These are phyloP conservation scores for Trypanosoma brucei DNA, from an alignment of 208 protist species.

Conservation along the genomic window DNA sequence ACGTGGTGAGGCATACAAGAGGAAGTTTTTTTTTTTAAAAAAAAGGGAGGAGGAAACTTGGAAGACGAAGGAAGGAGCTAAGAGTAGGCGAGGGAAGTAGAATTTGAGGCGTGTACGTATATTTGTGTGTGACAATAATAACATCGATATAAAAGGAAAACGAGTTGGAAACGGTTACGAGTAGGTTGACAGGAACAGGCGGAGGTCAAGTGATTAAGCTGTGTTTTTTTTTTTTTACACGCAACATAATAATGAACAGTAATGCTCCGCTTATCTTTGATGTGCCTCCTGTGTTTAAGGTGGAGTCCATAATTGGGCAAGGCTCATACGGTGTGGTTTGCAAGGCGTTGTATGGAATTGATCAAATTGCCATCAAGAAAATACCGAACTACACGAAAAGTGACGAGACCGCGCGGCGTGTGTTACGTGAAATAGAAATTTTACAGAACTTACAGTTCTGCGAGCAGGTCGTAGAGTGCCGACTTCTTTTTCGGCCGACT, in stretches of 20 bases:
- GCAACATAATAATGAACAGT: slow-evolving; percentile 12
- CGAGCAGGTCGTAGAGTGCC: slow-evolving; percentile 83
- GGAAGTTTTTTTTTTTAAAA: background rate
- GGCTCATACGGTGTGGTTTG: slow-evolving; percentile 92
- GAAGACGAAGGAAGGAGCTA: too few species aligned
- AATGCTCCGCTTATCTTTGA: slow-evolving; percentile 77
- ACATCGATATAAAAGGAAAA: too few species aligned
- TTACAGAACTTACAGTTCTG: slow-evolving; percentile 85
- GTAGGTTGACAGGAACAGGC: too few species aligned
- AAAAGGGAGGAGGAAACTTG: too few species aligned
- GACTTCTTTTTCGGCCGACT: slow-evolving; percentile 81
- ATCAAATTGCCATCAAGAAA: slow-evolving; percentile 87
- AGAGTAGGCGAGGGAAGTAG: too few species aligned
- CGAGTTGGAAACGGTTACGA: too few species aligned
- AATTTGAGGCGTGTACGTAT: too few species aligned
- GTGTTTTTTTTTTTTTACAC: slow-evolving; percentile 6
- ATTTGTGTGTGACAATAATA: too few species aligned
- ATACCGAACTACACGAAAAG: slow-evolving; percentile 84
- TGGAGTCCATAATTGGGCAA: slow-evolving; percentile 89
- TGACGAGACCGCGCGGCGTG: slow-evolving; percentile 74
- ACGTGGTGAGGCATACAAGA: background rate
- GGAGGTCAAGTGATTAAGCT: background rate
- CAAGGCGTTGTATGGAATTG: slow-evolving; percentile 74
- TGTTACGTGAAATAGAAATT: slow-evolving; percentile 86
- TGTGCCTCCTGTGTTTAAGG: slow-evolving; percentile 79